Conservation (phyloP, 2,329 filamentous ascomycete genomes). For the Magnaporthiopsis poae region DNA sequence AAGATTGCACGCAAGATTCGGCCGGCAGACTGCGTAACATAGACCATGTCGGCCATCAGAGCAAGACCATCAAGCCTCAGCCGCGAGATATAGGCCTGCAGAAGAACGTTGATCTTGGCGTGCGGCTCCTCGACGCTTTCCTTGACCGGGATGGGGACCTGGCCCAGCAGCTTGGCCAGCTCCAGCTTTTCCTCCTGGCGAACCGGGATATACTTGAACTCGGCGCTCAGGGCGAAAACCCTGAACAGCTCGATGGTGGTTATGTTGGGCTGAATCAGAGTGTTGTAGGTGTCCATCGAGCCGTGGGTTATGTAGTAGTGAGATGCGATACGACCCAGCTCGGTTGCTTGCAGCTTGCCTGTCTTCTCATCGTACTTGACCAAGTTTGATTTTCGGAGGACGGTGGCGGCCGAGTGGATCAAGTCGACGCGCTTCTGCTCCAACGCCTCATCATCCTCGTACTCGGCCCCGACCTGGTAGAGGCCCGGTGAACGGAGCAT, state of each 20-base stretch:
- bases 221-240: slow-evolving; percentile 87
- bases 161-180: slow-evolving; percentile 76
- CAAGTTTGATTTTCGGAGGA: slow-evolving; percentile 78
- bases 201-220: slow-evolving; percentile 98
- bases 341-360: slow-evolving; percentile 78
- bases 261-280: slow-evolving; percentile 85
- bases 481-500: slow-evolving; percentile 93
- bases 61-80: slow-evolving; percentile 89
- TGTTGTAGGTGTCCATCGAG: slow-evolving; percentile 96
- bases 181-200: slow-evolving; percentile 96
- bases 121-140: slow-evolving; percentile 94
- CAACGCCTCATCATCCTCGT: slow-evolving; percentile 79
- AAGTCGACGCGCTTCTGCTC: slow-evolving; percentile 98
- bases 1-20: slow-evolving; percentile 93
- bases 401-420: slow-evolving; percentile 81
- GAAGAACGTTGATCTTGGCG: slow-evolving; percentile 92
- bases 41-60: slow-evolving; percentile 96
- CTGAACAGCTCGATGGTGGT: slow-evolving; percentile 93
- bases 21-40: slow-evolving; percentile 93
- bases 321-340: slow-evolving; percentile 88
- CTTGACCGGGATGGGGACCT: slow-evolving; percentile 92
- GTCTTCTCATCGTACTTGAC: slow-evolving; percentile 93
- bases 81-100: slow-evolving; percentile 93
- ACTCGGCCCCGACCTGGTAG: slow-evolving; percentile 92
- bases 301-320: slow-evolving; percentile 97